These are phyloP conservation scores for Roridomyces roridus DNA, from an alignment of 768 basidiomycete species.

Conservation along the genomic window DNA sequence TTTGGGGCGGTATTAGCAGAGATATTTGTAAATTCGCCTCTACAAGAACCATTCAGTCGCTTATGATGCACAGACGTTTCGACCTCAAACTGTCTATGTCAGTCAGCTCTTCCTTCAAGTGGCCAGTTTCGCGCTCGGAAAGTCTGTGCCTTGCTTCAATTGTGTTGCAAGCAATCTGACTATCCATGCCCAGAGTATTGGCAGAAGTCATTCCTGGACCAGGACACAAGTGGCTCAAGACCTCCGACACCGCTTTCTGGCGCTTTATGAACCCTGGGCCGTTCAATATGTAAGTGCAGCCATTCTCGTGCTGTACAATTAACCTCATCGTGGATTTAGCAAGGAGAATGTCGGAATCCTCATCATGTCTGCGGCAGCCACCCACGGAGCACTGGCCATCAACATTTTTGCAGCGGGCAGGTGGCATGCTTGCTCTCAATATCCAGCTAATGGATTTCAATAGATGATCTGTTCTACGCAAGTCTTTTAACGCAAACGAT, in stretches of 20 bases:
- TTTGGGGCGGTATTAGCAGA: slow-evolving; percentile 37
- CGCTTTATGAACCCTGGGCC: slow-evolving; percentile 52
- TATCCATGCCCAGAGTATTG: background rate
- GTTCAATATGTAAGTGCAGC: slow-evolving; percentile 39
- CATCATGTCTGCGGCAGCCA: slow-evolving; percentile 52
- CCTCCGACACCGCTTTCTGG: slow-evolving; percentile 32
- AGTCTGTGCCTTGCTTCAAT: slow-evolving; percentile 7
- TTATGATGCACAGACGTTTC: slow-evolving; percentile 10
- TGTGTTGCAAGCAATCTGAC: background rate
- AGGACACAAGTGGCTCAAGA: slow-evolving; percentile 19
- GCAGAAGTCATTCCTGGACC: slow-evolving; percentile 27
- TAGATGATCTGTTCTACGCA: slow-evolving; percentile 50
- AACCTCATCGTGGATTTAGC: slow-evolving; percentile 29
- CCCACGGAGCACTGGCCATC: slow-evolving; percentile 46
- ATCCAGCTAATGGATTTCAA: too few relatives aligned
- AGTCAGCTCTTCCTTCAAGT: slow-evolving; percentile 28
- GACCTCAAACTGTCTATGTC: slow-evolving; percentile 25
- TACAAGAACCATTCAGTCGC: background rate
- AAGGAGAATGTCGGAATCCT: slow-evolving; percentile 54
- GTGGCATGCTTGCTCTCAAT: too few relatives aligned
- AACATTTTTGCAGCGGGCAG: background rate
- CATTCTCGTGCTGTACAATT: background rate
- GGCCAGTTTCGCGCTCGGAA: slow-evolving; percentile 19
- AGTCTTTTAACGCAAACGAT: slow-evolving; percentile 17
- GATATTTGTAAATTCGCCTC: slow-evolving; percentile 6